These are phyloP conservation scores for Salinomyces thailandicus DNA, from an alignment of 2,329 filamentous ascomycete genomes.

Conservation along the genomic window DNA sequence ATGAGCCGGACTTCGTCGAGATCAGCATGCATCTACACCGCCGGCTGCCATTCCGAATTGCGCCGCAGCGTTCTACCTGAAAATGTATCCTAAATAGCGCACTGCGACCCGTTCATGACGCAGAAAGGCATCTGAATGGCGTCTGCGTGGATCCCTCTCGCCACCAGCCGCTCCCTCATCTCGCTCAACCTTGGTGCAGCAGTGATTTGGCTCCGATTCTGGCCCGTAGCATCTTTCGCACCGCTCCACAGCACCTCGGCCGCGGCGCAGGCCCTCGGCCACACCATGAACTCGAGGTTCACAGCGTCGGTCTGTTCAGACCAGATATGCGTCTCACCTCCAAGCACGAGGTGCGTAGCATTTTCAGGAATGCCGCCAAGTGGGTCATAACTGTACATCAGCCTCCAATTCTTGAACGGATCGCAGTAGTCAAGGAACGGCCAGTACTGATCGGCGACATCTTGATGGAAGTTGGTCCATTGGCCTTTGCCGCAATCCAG, in stretches of 20 bases:
- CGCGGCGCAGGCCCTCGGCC: conserved; percentile 65
- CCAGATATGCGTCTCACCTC: conserved; percentile 76
- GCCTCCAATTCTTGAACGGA: conserved; percentile 70
- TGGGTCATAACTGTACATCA: conserved; percentile 73
- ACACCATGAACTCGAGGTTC: conserved; percentile 66
- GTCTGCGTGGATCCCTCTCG: conserved; percentile 52
- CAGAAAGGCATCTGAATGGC: conserved; percentile 66
- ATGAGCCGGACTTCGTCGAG: conserved; percentile 63
- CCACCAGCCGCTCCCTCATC: conserved; percentile 65
- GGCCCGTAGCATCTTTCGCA: conserved; percentile 50
- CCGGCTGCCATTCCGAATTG: conserved; percentile 54
- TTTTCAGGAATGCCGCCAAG: conserved; percentile 50
- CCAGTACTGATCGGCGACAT: conserved; percentile 43
- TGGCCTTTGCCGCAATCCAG: conserved; percentile 74
- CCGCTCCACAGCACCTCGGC: conserved; percentile 77
- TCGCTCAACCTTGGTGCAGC: conserved; percentile 61
- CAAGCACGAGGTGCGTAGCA: conserved; percentile 58
- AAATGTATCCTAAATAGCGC: conserved; percentile 26
- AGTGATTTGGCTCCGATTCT: conserved; percentile 60
- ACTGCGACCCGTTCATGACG: conserved; percentile 48
- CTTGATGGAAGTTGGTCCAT: conserved; percentile 61
- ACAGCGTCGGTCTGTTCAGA: conserved; percentile 63
- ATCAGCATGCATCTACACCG: conserved; percentile 68
- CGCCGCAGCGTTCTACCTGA: too few relatives aligned
- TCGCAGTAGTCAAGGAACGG: conserved; percentile 75